Base-by-base conservation (phyloP, 2,329 filamentous ascomycete species). In the Leptographium procerum region DNA sequence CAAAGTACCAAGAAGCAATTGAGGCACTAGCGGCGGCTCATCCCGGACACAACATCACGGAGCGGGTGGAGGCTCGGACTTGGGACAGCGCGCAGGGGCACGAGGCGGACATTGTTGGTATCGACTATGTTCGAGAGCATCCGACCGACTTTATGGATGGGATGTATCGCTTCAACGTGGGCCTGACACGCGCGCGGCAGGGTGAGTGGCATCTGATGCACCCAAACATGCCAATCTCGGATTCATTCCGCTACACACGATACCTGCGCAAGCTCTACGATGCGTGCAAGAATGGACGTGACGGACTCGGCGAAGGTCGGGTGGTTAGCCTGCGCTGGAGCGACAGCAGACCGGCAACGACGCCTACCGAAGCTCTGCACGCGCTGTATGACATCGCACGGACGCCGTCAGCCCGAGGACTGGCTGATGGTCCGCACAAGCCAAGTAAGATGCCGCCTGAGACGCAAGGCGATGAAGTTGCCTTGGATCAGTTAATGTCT, bases 161-260 rank as follows among this genome's bases (percentile, higher is more conserved):
- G 19, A 66, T 71, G 0, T 72, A 75, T 43, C 67, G 75, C 0
- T 68, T 79, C 2, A 77, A 76, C 19, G 76, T 79, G 0, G 74
- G 74, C 0, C 67, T 77, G 9, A 77, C 75, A 0, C 68, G 76
- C 3, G 74, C 75, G 0, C 66, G 72, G 3, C 72, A 76, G 51
- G 75, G 72, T 0, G 76, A 79, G 57, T 64, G 77, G 13, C 70
- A 78, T 5, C 13, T 79, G 13, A 76, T 78, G 74, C 69, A 76
- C 51, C 64, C 66, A 0, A 40, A 61, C 0, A 73, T 77, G 71
- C 57, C 61, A 16, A 50, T 19, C 7, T 8, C 36, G 1, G 1
- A 9, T 0, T 28, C 43, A 0, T 65, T 65, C 34, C 24, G 13
- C 1, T 24, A 45, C 2, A 64, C 58, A 2, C 53, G 57, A 4